These are phyloP conservation scores for Protomyces gravidus DNA, from an alignment of 1,139 yeast genomes.

Conservation along the genomic window DNA sequence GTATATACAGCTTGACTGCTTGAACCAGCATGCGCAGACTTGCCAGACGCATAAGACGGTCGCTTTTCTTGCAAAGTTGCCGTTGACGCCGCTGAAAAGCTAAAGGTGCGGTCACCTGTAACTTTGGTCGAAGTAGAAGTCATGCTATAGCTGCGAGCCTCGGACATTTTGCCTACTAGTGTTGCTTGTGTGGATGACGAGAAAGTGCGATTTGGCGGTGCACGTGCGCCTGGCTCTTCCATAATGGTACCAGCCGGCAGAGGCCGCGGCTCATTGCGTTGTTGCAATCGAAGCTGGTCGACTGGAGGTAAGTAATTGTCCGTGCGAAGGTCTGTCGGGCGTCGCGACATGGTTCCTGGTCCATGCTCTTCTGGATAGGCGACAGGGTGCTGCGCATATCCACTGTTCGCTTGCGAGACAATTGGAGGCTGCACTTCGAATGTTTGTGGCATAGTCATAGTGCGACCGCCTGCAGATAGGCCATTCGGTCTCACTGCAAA, in stretches of 20 bases:
- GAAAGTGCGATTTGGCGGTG: slow-evolving; percentile 8
- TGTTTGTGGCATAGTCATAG: not conserved
- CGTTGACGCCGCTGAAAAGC: slow-evolving; percentile 13
- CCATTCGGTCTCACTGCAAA: not conserved
- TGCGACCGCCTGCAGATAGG: slow-evolving; percentile 7
- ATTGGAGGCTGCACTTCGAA: not conserved
- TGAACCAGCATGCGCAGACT: slow-evolving; percentile 14
- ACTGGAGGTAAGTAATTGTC: not conserved
- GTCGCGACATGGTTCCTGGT: not conserved
- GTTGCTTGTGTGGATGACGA: slow-evolving; percentile 20
- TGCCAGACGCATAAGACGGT: slow-evolving; percentile 10
- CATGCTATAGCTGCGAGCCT: slow-evolving; percentile 17
- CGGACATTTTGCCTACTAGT: not conserved
- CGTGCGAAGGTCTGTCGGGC: not conserved
- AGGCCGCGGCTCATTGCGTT: not conserved
- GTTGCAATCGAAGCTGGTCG: not conserved
- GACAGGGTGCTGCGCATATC: not conserved
- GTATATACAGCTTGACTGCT: slow-evolving; percentile 25
- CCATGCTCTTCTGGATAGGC: not conserved
- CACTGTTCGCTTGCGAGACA: not conserved
- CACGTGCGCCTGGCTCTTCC: not conserved
- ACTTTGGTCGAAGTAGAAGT: slow-evolving; percentile 16
- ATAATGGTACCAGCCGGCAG: not conserved
- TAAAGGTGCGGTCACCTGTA: slow-evolving; percentile 12
- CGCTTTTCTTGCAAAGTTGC: slow-evolving; percentile 13